These are phyloP conservation scores for Ophiostoma australiae DNA, from an alignment of 2,329 filamentous ascomycete genomes.

Conservation along the genomic window DNA sequence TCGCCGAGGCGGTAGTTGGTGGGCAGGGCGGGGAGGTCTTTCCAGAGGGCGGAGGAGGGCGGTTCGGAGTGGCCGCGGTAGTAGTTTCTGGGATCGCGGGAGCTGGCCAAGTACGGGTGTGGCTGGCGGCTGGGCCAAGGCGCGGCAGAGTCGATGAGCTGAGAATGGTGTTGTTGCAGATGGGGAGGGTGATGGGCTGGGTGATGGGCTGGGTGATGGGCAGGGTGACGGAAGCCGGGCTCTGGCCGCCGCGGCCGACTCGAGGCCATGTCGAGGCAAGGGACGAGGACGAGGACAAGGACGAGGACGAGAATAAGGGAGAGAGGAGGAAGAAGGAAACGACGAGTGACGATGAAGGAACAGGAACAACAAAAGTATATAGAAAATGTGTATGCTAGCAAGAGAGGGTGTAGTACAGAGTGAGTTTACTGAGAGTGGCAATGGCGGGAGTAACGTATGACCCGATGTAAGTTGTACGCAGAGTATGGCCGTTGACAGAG, in stretches of 20 bases:
- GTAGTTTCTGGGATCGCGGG: neutral
- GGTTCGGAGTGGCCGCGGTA: conserved; percentile 46
- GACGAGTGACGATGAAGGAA: no score
- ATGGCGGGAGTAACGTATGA: neutral
- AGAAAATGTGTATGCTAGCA: neutral
- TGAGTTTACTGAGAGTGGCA: neutral
- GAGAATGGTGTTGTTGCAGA: neutral
- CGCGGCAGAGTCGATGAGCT: neutral
- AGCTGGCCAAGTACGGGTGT: neutral
- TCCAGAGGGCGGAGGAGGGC: conserved; percentile 40
- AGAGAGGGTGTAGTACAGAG: neutral
- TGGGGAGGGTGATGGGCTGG: neutral
- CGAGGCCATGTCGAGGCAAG: neutral
- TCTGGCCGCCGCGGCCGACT: neutral
- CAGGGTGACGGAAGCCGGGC: neutral
- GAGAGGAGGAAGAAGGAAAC: neutral
- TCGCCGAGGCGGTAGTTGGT: conserved; percentile 43
- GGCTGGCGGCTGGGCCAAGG: neutral
- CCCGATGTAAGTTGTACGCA: neutral
- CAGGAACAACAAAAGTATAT: no score
- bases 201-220: no score
- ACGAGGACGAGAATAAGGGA: neutral
- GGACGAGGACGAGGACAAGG: neutral
- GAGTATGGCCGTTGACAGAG: neutral
- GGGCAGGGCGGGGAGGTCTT: conserved; percentile 41